These are phyloP conservation scores for Sphagnurus paluster DNA, from an alignment of 1,284 basidiomycete genomes.

Conservation along the genomic window DNA sequence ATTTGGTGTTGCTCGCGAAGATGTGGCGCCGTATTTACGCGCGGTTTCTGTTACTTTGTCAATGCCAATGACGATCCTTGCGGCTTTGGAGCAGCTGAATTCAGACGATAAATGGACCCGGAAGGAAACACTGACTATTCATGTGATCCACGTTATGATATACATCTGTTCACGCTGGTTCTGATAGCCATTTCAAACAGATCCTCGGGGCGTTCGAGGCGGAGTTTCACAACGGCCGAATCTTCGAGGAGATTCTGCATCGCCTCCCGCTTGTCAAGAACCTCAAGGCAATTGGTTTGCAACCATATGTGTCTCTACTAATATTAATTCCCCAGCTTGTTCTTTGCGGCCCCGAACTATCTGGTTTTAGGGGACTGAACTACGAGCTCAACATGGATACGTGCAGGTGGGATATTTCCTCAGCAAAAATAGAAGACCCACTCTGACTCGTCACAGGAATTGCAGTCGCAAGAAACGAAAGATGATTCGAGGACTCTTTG, in stretches of 20 bases:
- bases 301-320: too few species aligned
- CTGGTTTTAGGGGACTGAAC: conserved; percentile 9
- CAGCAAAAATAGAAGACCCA: neutral
- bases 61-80: conserved; percentile 34
- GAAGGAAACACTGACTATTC: conserved; percentile 25
- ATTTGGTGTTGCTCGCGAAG: conserved; percentile 4
- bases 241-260: conserved; percentile 39
- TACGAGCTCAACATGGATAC: conserved; percentile 25
- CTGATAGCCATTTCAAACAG: conserved; percentile 17
- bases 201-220: conserved; percentile 30
- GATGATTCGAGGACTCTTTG: conserved; percentile 5
- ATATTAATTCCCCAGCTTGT: too few species aligned
- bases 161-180: too few species aligned
- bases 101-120: conserved; percentile 28
- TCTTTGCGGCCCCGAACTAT: conserved; percentile 29
- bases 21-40: conserved; percentile 20
- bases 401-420: conserved; percentile 26
- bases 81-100: conserved; percentile 30
- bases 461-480: conserved; percentile 8
- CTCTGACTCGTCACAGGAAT: neutral
- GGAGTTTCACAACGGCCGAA: conserved; percentile 24
- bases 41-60: conserved; percentile 28
- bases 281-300: conserved; percentile 26
- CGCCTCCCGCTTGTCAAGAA: conserved; percentile 33
- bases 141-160: conserved; percentile 9